phyloP scores from a whole-genome alignment of 768 basidiomycete genomes.

The Lactarius quietus region DNA sequence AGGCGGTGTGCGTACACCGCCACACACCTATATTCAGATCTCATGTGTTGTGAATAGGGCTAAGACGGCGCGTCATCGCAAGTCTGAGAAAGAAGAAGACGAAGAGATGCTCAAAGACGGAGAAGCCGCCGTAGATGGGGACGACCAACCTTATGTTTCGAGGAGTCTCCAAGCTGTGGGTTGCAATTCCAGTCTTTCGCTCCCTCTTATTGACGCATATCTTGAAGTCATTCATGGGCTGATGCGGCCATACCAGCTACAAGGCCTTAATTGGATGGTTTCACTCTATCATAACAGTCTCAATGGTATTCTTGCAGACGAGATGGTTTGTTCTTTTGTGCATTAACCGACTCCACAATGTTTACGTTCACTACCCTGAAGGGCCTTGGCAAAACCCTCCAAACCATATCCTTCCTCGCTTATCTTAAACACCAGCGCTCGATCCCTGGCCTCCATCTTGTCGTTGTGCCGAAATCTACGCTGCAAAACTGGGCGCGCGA shows the following conservation, averaged over 20 bases:
- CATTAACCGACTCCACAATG: constrained; percentile 7
- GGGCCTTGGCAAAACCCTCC: constrained; percentile 97
- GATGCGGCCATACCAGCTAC: constrained; percentile 94
- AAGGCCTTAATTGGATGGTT: constrained; percentile 97
- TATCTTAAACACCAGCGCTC: constrained; percentile 86
- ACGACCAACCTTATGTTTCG: constrained; percentile 94
- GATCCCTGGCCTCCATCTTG: constrained; percentile 80
- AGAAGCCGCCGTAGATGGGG: constrained; percentile 72
- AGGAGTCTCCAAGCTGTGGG: constrained; percentile 86
- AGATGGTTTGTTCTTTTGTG: constrained; percentile 58
- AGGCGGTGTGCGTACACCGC: constrained; percentile 51
- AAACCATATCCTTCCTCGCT: constrained; percentile 95
- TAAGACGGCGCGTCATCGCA: constrained; percentile 77
- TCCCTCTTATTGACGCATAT: neutral
- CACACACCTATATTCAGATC: neutral
- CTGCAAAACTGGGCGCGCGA: constrained; percentile 97
- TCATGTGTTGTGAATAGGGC: constrained; percentile 45
- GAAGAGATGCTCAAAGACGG: constrained; percentile 90
- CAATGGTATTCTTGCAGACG: constrained; percentile 96
- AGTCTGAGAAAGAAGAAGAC: constrained; percentile 98
- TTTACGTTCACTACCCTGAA: constrained; percentile 31
- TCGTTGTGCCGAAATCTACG: constrained; percentile 98
- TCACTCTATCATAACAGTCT: constrained; percentile 94
- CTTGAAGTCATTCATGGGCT: constrained; percentile 73
- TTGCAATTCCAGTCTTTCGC: neutral